Evolutionary conservation across 1,139 yeast species (phyloP).

Genomic region (Zygosaccharomyces pseudobailii): DNA sequence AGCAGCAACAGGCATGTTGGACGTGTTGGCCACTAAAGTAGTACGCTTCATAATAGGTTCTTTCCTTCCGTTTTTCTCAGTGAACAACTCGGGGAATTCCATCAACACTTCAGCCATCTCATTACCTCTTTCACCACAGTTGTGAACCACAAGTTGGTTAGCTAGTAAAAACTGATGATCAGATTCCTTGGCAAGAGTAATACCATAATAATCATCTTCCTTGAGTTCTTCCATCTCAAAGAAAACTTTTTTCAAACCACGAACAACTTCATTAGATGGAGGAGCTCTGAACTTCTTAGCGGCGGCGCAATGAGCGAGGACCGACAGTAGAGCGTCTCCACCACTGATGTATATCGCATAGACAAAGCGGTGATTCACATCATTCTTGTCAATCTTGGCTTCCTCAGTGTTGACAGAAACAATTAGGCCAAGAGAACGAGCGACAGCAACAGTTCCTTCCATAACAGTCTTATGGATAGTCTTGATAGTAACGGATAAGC

Average conservation of each 20-base stretch:
- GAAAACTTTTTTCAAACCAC: slow-evolving; percentile 17
- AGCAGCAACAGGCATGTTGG: slow-evolving; percentile 99
- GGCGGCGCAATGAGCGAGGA: slow-evolving; percentile 27
- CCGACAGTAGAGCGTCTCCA: slow-evolving; percentile 22
- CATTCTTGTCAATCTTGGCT: slow-evolving; percentile 2
- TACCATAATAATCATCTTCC: slow-evolving; percentile 39
- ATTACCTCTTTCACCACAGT: slow-evolving; percentile 89
- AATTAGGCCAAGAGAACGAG: slow-evolving; percentile 40
- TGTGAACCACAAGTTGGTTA: slow-evolving; percentile 38
- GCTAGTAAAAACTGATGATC: slow-evolving; percentile 42
- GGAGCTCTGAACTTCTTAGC: slow-evolving; percentile 14
- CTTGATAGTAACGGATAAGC: slow-evolving; percentile 23
- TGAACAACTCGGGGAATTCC: slow-evolving; percentile 97
- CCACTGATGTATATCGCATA: slow-evolving; percentile 19
- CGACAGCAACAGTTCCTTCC: slow-evolving; percentile 34
- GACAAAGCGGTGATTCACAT: slow-evolving; percentile 9
- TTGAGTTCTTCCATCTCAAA: slow-evolving; percentile 31
- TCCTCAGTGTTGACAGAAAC: slow-evolving; percentile 20
- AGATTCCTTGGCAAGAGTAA: slow-evolving; percentile 37
- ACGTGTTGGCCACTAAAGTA: slow-evolving; percentile 94
- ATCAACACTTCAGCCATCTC: slow-evolving; percentile 99
- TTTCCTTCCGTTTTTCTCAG: slow-evolving; percentile 86
- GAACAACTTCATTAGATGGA: slow-evolving; percentile 1
- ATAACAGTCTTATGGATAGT: slow-evolving; percentile 18
- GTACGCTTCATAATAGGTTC: slow-evolving; percentile 99